Percentiles rank a stretch among this genome's conserved stretches.
phyloP scores from a whole-genome alignment of 2,329 filamentous ascomycete genomes.

The Akanthomyces uredinophilus region DNA sequence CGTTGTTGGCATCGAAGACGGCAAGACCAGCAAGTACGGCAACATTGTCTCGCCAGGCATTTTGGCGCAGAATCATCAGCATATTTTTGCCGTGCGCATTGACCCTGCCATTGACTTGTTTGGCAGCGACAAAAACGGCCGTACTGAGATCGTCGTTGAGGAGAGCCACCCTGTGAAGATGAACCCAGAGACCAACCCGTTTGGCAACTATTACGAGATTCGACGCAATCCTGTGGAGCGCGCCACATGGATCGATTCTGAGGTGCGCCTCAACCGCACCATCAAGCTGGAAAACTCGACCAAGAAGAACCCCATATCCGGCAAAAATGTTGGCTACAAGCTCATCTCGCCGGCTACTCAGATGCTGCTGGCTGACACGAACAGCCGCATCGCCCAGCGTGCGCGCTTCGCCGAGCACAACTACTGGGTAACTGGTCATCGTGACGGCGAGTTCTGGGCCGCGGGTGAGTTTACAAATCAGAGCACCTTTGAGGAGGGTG shows the following conservation, averaged over 20 bases:
- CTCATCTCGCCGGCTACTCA: conserved; percentile 41
- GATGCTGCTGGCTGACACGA: conserved; percentile 41
- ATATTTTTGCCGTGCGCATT: conserved; percentile 61
- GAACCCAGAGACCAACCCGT: conserved; percentile 51
- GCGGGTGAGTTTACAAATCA: conserved; percentile 49
- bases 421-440: conserved; percentile 45
- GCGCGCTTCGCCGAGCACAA: conserved; percentile 42
- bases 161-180: conserved; percentile 33
- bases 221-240: conserved; percentile 41
- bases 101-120: conserved; percentile 56
- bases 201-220: conserved; percentile 57
- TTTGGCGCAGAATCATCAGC: conserved; percentile 65
- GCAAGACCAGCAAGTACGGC: conserved; percentile 48
- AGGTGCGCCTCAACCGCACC: conserved; percentile 45
- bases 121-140: conserved; percentile 33
- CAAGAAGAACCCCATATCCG: conserved; percentile 42
- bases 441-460: conserved; percentile 46
- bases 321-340: conserved; percentile 47
- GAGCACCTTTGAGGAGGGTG: conserved; percentile 37
- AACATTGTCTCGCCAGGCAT: conserved; percentile 60
- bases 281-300: conserved; percentile 44
- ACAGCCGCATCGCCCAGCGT: conserved; percentile 38
- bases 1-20: conserved; percentile 53
- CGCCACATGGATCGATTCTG: conserved; percentile 47
- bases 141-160: conserved; percentile 45